Conservation (phyloP, 1,284 basidiomycete species). For the Porogramme epimiltina region DNA sequence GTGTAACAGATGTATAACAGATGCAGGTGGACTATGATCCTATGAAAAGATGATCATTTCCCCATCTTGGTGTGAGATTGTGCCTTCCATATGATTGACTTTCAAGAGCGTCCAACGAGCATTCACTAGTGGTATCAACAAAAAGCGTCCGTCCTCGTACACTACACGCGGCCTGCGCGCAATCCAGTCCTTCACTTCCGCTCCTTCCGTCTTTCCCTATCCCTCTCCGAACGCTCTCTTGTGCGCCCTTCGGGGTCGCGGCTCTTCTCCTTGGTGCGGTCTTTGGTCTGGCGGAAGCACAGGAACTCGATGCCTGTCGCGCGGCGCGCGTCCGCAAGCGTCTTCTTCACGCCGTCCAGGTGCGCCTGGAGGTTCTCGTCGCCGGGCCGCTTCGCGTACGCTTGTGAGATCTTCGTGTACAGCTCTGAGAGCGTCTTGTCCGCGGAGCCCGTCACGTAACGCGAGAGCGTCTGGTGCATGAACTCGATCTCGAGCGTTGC, state of each 20-base stretch:
- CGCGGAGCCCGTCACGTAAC: conserved; percentile 83
- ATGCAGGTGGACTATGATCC: no score
- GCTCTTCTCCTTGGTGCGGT: conserved; percentile 32
- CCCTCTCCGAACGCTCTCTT: not conserved
- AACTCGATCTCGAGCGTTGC: conserved; percentile 99
- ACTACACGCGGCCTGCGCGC: no score
- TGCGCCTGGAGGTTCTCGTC: conserved; percentile 86
- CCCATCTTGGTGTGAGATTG: no score
- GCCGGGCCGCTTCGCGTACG: conserved; percentile 79
- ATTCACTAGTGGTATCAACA: no score
- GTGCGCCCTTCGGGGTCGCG: not conserved
- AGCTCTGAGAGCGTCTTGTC: conserved; percentile 85
- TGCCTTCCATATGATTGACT: no score
- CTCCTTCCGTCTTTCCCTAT: conserved; percentile 2
- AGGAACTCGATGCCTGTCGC: conserved; percentile 95
- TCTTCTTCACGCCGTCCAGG: conserved; percentile 90
- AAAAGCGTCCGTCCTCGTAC: no score
- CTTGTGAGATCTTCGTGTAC: conserved; percentile 93
- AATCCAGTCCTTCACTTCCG: no score
- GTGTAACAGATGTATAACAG: no score
- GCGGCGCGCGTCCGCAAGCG: conserved; percentile 82
- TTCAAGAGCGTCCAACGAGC: no score
- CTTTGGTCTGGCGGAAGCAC: conserved; percentile 79
- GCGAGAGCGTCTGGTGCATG: conserved; percentile 92
- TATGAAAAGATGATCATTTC: no score